These are phyloP conservation scores for Phanerodontia chrysosporium DNA, from an alignment of 768 basidiomycete genomes.

Conservation along the genomic window DNA sequence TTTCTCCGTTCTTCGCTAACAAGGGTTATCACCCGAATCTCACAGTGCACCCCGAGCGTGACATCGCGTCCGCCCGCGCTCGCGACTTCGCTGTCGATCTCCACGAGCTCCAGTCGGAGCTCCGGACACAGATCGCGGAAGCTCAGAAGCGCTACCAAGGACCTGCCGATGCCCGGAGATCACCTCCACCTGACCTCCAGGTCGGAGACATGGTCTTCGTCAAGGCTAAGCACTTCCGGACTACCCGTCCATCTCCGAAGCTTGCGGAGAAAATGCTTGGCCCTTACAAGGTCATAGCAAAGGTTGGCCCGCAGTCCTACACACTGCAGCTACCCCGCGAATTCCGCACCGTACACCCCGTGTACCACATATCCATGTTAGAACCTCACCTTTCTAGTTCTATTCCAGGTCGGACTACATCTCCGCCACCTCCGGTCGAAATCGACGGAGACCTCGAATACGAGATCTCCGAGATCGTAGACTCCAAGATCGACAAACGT, in stretches of 20 bases:
- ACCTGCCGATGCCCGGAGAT: not conserved
- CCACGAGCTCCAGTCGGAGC: not conserved
- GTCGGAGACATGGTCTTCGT: not conserved
- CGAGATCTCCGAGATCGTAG: too few species aligned
- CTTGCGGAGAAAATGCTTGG: not conserved
- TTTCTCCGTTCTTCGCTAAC: constrained; percentile 26
- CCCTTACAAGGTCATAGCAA: constrained; percentile 13
- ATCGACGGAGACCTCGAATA: too few species aligned
- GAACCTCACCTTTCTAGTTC: too few species aligned
- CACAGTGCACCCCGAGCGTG: not conserved
- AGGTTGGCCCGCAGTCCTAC: constrained; percentile 12
- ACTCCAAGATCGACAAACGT: too few species aligned
- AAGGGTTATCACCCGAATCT: constrained; percentile 16
- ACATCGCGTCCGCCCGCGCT: not conserved
- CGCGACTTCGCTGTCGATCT: not conserved
- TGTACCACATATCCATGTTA: too few species aligned
- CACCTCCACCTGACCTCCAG: not conserved
- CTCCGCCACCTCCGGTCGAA: too few species aligned
- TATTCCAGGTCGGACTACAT: too few species aligned
- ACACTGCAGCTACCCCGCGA: constrained; percentile 7
- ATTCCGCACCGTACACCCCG: not conserved
- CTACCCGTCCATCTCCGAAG: not conserved
- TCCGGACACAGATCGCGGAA: not conserved
- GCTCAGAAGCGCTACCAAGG: not conserved
- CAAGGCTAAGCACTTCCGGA: not conserved